Evolutionary conservation across 371 early-diverging fungal species (phyloP).

Genomic region (Syncephalastrum racemosum): DNA sequence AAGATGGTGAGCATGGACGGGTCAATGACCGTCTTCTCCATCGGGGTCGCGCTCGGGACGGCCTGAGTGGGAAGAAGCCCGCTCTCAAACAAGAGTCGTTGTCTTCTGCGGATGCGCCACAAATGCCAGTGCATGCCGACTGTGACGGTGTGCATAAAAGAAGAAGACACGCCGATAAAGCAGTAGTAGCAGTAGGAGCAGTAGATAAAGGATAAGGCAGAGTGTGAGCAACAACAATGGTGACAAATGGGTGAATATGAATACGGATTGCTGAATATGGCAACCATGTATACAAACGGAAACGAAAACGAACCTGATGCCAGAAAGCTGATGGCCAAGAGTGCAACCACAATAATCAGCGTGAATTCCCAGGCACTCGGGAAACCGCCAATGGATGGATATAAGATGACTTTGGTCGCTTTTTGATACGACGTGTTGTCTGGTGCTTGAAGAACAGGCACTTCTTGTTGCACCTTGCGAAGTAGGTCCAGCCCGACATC

Average conservation of each 20-base stretch:
- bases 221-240: too few species aligned
- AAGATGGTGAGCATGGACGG: slow-evolving; percentile 29
- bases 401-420: slow-evolving; percentile 30
- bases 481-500: slow-evolving; percentile 32
- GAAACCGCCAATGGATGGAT: slow-evolving; percentile 43
- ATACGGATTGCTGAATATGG: too few species aligned
- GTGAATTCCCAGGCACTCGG: slow-evolving; percentile 61
- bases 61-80: slow-evolving; percentile 21
- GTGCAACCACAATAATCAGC: slow-evolving; percentile 53
- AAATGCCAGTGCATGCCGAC: slow-evolving; percentile 55
- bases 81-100: slow-evolving; percentile 36
- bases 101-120: slow-evolving; percentile 47
- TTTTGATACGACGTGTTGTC: slow-evolving; percentile 23
- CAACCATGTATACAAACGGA: too few species aligned
- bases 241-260: too few species aligned
- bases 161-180: too few species aligned
- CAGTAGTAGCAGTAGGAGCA: slow-evolving; percentile 1
- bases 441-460: slow-evolving; percentile 11
- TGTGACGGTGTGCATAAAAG: slow-evolving; percentile 7
- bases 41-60: slow-evolving; percentile 3
- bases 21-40: slow-evolving; percentile 29
- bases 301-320: slow-evolving; percentile 43
- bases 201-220: not conserved
- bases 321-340: slow-evolving; percentile 51
- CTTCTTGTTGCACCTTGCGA: slow-evolving; percentile 21